Conservation (phyloP, 2,329 filamentous ascomycete genomes). For the Trematosphaeria pertusa region DNA sequence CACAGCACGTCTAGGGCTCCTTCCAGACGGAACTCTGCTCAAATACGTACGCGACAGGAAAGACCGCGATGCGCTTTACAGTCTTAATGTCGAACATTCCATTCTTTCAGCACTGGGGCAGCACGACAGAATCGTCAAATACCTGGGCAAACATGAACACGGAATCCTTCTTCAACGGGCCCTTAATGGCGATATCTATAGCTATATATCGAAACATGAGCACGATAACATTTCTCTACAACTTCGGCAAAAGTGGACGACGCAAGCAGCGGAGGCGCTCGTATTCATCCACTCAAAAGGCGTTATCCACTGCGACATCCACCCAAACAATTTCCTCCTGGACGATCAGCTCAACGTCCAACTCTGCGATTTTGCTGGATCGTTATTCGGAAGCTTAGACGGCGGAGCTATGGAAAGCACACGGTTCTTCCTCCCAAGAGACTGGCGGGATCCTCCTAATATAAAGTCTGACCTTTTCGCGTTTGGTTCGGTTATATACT, state of each 20-base stretch:
- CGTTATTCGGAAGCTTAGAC: slow-evolving; percentile 34
- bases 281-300: slow-evolving; percentile 42
- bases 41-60: slow-evolving; percentile 19
- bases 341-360: slow-evolving; percentile 43
- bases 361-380: slow-evolving; percentile 48
- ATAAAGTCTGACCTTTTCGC: slow-evolving; percentile 41
- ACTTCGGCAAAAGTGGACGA: slow-evolving; percentile 11
- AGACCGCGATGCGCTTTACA: slow-evolving; percentile 10
- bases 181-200: slow-evolving; percentile 13
- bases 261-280: slow-evolving; percentile 33
- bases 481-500: slow-evolving; percentile 44
- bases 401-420: slow-evolving; percentile 20
- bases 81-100: slow-evolving; percentile 16
- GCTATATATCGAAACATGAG: slow-evolving; percentile 6
- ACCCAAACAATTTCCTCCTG: slow-evolving; percentile 49
- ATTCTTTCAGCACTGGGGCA: slow-evolving; percentile 18
- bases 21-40: slow-evolving; percentile 15
- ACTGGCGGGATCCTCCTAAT: slow-evolving; percentile 14
- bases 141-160: slow-evolving; percentile 17
- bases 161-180: slow-evolving; percentile 13
- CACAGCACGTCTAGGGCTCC: slow-evolving; percentile 15
- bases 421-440: slow-evolving; percentile 17
- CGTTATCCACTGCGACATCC: slow-evolving; percentile 51
- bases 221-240: slow-evolving; percentile 2
- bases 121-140: slow-evolving; percentile 20